Base-by-base conservation (phyloP, 1,284 basidiomycete species). In the Puccinia novopanici region DNA sequence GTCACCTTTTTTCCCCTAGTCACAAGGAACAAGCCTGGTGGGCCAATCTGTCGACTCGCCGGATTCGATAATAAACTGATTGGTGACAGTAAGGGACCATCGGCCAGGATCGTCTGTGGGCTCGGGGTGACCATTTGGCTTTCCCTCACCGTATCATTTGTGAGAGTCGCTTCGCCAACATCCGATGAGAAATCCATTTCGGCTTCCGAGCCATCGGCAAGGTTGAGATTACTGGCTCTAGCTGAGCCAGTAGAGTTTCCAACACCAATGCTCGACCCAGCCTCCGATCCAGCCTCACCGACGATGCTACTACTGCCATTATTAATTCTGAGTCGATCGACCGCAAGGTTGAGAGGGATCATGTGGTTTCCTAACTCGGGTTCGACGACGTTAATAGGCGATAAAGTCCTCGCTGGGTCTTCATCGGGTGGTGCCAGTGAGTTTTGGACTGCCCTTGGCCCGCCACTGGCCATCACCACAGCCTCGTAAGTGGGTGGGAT, bases 401-500 rank as follows among this genome's bases (percentile, higher is more conserved):
- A 73, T 37, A 73, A 30, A 3, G 54, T 59, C 54, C 71, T 57
- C 8, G 71, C 50, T 13, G 71, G 54, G 24, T 57, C 54, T n/a
- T 73, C 71, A 45, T 73, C 54, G 17, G 71, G 52, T 19, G 75
- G 54, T 10, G 19, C 52, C 19, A 50, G 59, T 24, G 45, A 65
- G 61, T 52, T 37, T 54, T 57, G 24, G 1, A 57, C 42, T n/a
- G 52, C 34, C 50, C 52, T 78, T 27, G 63, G 75, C 12, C 75
- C 75, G 24, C 75, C 75, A 54, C 75, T 59, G 54, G 75, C 75
- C 54, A 55, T 68, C 8, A 81, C 89, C 80, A 93, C 86, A 86
- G 93, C 93, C 50, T 90, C 88, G 85, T 94, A 94, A 81, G 92
- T 93, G 0, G 93, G 93, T 34, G 93, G 93, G 80, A 94, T 94